Percentiles rank a stretch among this genome's conserved stretches.
These are phyloP conservation scores for Pulveroboletus sp. DNA, from an alignment of 768 basidiomycete genomes.

Conservation along the genomic window DNA sequence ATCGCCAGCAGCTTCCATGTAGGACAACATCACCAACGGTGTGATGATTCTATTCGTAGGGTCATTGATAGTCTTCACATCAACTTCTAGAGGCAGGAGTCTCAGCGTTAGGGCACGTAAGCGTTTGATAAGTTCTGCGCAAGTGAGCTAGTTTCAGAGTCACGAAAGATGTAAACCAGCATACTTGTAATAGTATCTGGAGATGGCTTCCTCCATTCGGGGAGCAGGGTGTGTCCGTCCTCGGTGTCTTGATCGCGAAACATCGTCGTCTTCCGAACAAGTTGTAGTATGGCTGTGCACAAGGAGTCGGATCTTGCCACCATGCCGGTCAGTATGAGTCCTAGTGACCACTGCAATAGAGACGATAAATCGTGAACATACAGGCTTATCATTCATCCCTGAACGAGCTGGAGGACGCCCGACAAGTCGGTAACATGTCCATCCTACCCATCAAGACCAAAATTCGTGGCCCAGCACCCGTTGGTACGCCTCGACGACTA, in stretches of 20 bases:
- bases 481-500: constrained; percentile 44
- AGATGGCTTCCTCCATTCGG: constrained; percentile 50
- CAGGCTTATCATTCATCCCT: constrained; percentile 97
- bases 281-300: constrained; percentile 20
- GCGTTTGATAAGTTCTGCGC: constrained; percentile 76
- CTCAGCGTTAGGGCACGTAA: constrained; percentile 71
- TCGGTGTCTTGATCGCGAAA: constrained; percentile 25
- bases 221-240: constrained; percentile 41
- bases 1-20: constrained; percentile 80
- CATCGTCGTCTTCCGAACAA: constrained; percentile 11
- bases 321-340: constrained; percentile 51
- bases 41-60: constrained; percentile 85
- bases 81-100: constrained; percentile 81
- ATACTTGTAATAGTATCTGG: constrained; percentile 78
- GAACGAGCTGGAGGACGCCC: constrained; percentile 79
- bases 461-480: constrained; percentile 89
- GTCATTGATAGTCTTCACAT: constrained; percentile 59
- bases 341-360: not conserved
- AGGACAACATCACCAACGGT: constrained; percentile 73
- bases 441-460: constrained; percentile 89
- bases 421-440: constrained; percentile 86
- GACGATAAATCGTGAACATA: not conserved
- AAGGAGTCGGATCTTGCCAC: constrained; percentile 25
- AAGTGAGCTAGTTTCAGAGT: not conserved
- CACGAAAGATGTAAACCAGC: constrained; percentile 18